Base-by-base conservation (phyloP, 73 alveolate species). In the Tetrahymena thermophila region DNA sequence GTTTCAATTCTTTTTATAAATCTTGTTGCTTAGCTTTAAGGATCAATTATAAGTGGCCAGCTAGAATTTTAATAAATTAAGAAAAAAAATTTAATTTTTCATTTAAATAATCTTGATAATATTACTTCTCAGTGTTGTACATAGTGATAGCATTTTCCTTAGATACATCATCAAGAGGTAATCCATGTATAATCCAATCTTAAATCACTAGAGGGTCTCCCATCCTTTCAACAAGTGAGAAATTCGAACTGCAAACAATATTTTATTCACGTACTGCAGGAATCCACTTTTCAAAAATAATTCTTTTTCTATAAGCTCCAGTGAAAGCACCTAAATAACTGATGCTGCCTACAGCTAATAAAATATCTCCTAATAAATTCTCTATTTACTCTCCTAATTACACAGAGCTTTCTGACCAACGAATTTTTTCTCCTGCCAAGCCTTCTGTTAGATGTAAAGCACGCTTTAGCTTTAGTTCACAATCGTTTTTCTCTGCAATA, bases 41-140 rank as follows among this genome's bases (percentile, higher is more conserved):
- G 99, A 96, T 99, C 99, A 31, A 99, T 98, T 83, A 99, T 96
- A 35, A 99, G 96, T 17, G 99, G 99, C 98, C 99, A 99, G 44
- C 98, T 95, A 85, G 14, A 9, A 0, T 71, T 28, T 71, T 58
- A 17, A 21, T 58, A 2, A 58, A 58, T 58, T 58, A 15, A 21
- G 15, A 15, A 28, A 71, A 71, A 71, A 71, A 71, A 19, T 50
- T 15, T 5, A 1, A 14, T 19, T 1, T 50, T 50, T 19, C 83
- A 2, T 0, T 19, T 50, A 9, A 50, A 15, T 50, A 19, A 5
- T 0, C 1, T 50, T 19, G 6, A 19, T 50, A 19, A 11, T 1
- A 9, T 71, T 71, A 71, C 89, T 71, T 71, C 23, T 97, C 96
- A 34, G 99, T 93, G 93, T 98, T 98, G 94, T 98, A 95, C 94